A percentile compares a stretch with the other conserved stretches of the same genome.
Conservation (phyloP, 768 basidiomycete genomes). For the Fistulinella prunicolor region DNA sequence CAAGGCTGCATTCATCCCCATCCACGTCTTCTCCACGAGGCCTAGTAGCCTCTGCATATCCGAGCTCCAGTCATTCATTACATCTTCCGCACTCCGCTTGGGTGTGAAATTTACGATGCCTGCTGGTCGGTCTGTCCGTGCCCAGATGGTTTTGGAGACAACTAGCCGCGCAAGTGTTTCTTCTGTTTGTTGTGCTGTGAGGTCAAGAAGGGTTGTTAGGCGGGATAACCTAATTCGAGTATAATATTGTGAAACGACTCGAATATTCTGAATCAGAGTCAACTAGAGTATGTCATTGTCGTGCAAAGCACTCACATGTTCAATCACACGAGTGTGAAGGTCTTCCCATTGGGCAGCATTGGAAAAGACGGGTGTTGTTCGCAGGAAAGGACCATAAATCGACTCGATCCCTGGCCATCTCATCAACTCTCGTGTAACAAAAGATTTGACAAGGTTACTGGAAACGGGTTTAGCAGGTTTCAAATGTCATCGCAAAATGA, state of each 20-base stretch:
- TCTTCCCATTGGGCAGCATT: slow-evolving; percentile 87
- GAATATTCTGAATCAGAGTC: slow-evolving; percentile 70
- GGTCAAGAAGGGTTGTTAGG: slow-evolving; percentile 83
- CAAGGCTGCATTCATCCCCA: slow-evolving; percentile 89
- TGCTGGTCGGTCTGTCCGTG: slow-evolving; percentile 87
- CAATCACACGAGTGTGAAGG: slow-evolving; percentile 91
- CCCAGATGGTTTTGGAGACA: slow-evolving; percentile 89
- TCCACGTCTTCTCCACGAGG: slow-evolving; percentile 98
- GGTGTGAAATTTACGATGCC: slow-evolving; percentile 87
- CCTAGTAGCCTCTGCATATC: slow-evolving; percentile 92
- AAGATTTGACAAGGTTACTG: slow-evolving; percentile 93
- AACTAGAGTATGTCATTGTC: neutral
- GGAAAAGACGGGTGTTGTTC: slow-evolving; percentile 77
- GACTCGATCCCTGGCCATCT: slow-evolving; percentile 92
- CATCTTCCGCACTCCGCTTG: slow-evolving; percentile 82
- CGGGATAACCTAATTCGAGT: slow-evolving; percentile 85
- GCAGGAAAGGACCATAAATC: slow-evolving; percentile 83
- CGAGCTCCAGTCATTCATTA: slow-evolving; percentile 97
- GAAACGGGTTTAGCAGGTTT: slow-evolving; percentile 9
- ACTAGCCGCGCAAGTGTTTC: slow-evolving; percentile 87
- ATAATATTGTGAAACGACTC: slow-evolving; percentile 92
- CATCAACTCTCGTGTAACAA: slow-evolving; percentile 91
- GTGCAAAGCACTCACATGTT: slow-evolving; percentile 65
- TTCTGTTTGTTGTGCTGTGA: slow-evolving; percentile 79
- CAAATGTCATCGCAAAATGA: slow-evolving; percentile 2